These are phyloP conservation scores for Astrocystis sublimbata DNA, from an alignment of 495 filamentous ascomycete species.

Conservation along the genomic window DNA sequence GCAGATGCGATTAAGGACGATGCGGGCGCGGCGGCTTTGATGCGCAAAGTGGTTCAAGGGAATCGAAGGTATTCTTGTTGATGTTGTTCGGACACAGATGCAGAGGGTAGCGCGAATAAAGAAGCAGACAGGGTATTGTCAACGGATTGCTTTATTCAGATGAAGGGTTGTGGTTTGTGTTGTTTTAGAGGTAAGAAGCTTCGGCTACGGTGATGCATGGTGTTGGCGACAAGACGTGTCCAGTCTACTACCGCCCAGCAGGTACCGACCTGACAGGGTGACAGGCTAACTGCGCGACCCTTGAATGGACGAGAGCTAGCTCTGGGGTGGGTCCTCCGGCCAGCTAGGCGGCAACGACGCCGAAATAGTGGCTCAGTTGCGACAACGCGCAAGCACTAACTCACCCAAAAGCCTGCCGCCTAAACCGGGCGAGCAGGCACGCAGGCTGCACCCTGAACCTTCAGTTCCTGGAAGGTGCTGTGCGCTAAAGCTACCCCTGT, in stretches of 20 bases:
- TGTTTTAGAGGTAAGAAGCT: background rate
- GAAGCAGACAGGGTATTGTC: background rate
- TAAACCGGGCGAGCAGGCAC: background rate
- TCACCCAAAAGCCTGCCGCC: background rate
- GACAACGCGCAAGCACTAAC: constrained; percentile 6
- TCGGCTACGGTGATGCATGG: background rate
- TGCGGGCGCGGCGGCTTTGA: background rate
- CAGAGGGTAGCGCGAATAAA: background rate
- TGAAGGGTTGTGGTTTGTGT: constrained; percentile 8
- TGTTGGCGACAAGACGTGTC: constrained; percentile 8
- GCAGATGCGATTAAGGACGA: background rate
- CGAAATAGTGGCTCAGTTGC: constrained; percentile 13
- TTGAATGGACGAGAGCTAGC: constrained; percentile 11
- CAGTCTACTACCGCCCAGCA: no score
- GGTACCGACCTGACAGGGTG: no score
- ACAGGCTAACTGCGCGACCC: no score
- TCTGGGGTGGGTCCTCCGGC: constrained; percentile 10
- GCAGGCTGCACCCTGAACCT: no score
- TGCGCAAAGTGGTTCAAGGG: background rate
- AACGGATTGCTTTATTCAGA: background rate
- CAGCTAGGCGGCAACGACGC: constrained; percentile 9
- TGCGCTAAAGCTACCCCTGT: background rate
- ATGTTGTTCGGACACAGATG: background rate
- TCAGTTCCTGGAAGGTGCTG: no score
- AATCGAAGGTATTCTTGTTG: background rate